A percentile compares a stretch with the other conserved stretches of the same genome.
phyloP scores from a whole-genome alignment of 2,329 filamentous ascomycete species.

The Colletotrichum sp. region DNA sequence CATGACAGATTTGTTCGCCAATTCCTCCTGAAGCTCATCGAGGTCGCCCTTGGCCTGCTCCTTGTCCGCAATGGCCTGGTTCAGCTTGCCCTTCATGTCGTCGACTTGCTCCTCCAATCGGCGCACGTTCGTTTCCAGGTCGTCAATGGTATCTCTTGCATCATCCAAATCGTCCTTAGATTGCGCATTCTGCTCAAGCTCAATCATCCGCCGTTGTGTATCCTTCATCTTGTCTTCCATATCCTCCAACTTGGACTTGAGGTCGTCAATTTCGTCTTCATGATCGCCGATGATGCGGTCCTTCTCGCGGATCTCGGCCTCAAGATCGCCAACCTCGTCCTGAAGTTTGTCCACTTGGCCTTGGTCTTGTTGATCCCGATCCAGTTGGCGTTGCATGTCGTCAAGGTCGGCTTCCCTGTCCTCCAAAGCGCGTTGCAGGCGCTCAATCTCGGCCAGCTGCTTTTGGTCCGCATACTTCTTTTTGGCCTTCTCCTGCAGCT shows the following conservation, averaged over 20 bases:
- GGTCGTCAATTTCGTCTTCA: slow-evolving; percentile 75
- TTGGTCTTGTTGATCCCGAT: slow-evolving; percentile 59
- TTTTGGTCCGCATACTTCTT: slow-evolving; percentile 75
- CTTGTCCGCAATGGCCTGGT: slow-evolving; percentile 59
- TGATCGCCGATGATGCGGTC: slow-evolving; percentile 75
- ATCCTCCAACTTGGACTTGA: slow-evolving; percentile 60
- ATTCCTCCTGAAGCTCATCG: slow-evolving; percentile 74
- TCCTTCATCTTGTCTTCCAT: slow-evolving; percentile 64
- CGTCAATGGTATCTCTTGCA: slow-evolving; percentile 62
- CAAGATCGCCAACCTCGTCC: slow-evolving; percentile 77
- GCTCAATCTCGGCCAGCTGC: slow-evolving; percentile 65
- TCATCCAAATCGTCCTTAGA: slow-evolving; percentile 58
- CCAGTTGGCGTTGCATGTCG: slow-evolving; percentile 63
- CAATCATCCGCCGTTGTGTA: slow-evolving; percentile 52
- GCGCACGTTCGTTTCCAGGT: slow-evolving; percentile 60
- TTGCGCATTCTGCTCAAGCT: slow-evolving; percentile 63
- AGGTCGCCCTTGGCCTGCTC: slow-evolving; percentile 64
- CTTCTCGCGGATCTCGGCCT: slow-evolving; percentile 77
- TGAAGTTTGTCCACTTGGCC: slow-evolving; percentile 70
- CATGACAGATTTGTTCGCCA: slow-evolving; percentile 79
- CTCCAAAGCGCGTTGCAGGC: slow-evolving; percentile 60
- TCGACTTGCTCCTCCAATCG: slow-evolving; percentile 58
- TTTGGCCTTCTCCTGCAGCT: slow-evolving; percentile 83
- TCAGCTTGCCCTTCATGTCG: slow-evolving; percentile 58
- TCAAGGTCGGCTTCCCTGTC: slow-evolving; percentile 66